Conservation (phyloP, 495 filamentous ascomycete genomes). For the Polyplosphaeria fusca region DNA sequence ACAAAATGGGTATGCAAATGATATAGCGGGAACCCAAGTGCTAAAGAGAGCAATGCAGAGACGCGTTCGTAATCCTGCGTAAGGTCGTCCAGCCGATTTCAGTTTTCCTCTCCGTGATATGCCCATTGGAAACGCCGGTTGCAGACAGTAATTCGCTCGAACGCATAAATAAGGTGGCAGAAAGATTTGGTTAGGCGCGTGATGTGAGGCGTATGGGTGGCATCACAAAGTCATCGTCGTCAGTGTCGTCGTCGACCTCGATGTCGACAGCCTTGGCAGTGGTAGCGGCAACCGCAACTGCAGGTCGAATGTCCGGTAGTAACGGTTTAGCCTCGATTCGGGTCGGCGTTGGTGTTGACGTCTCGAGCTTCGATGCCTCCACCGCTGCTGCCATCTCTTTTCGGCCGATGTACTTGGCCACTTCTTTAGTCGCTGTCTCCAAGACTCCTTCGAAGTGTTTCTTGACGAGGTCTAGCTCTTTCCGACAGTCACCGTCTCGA, state of each 20-base stretch:
- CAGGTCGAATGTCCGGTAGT: neutral
- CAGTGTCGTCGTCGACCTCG: conserved; percentile 36
- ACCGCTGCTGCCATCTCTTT: conserved; percentile 15
- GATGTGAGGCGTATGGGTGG: conserved; percentile 29
- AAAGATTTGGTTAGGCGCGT: conserved; percentile 10
- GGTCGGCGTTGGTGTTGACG: neutral
- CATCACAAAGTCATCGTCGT: conserved; percentile 33
- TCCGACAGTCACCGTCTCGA: conserved; percentile 72
- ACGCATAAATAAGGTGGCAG: conserved; percentile 24
- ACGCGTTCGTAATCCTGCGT: conserved; percentile 21
- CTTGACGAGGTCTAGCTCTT: conserved; percentile 68
- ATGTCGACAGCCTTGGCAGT: conserved; percentile 26
- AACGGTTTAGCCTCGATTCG: neutral
- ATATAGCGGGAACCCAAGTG: conserved; percentile 18
- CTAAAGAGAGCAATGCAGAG: conserved; percentile 8
- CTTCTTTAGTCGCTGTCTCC: conserved; percentile 42
- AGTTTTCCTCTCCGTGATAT: conserved; percentile 6
- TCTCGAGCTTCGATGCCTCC: neutral
- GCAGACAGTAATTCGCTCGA: conserved; percentile 32
- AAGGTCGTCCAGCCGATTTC: conserved; percentile 16
- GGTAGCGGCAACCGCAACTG: conserved; percentile 4
- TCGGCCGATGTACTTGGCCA: conserved; percentile 30
- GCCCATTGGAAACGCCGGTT: conserved; percentile 23
- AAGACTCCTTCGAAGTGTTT: conserved; percentile 56
- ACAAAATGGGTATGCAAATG: conserved; percentile 7